Evolutionary conservation across 495 filamentous ascomycete species (phyloP).

Genomic region (Penicillium waksmanii): DNA sequence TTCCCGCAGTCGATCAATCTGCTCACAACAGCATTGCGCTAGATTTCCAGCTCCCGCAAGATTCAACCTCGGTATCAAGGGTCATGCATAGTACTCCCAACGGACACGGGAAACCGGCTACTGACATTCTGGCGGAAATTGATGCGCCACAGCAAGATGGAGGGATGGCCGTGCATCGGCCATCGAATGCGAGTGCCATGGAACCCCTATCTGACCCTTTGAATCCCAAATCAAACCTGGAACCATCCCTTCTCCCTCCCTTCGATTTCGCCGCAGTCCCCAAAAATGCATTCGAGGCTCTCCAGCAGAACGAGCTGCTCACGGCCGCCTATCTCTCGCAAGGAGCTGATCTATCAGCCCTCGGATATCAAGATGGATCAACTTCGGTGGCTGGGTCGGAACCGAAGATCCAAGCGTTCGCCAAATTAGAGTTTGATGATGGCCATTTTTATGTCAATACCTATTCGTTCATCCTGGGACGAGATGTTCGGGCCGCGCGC

Average conservation of each 20-base stretch:
- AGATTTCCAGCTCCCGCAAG: conserved; percentile 14
- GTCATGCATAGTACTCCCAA: conserved; percentile 28
- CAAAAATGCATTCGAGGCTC: conserved; percentile 42
- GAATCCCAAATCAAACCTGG: conserved; percentile 36
- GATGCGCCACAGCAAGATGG: conserved; percentile 18
- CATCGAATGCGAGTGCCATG: conserved; percentile 31
- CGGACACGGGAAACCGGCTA: conserved; percentile 21
- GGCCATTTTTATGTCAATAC: conserved; percentile 76
- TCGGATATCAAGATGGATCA: conserved; percentile 45
- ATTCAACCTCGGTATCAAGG: conserved; percentile 18
- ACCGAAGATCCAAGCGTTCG: conserved; percentile 62
- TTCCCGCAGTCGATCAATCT: conserved; percentile 15
- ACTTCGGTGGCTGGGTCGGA: conserved; percentile 49
- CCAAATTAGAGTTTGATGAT: conserved; percentile 72
- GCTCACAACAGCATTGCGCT: conserved; percentile 14
- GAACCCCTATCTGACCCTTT: conserved; percentile 42
- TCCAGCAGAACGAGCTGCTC: conserved; percentile 48
- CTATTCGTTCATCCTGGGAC: conserved; percentile 65
- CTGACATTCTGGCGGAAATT: conserved; percentile 22
- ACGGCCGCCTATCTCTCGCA: conserved; percentile 48
- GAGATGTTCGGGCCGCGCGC: conserved; percentile 61
- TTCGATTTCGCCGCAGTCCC: conserved; percentile 42
- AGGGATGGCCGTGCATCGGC: conserved; percentile 9
- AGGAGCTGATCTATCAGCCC: conserved; percentile 41
- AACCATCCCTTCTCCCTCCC: conserved; percentile 43